Base-by-base conservation (phyloP, 2,329 filamentous ascomycete species). In the Aspergillus tubingensis region DNA sequence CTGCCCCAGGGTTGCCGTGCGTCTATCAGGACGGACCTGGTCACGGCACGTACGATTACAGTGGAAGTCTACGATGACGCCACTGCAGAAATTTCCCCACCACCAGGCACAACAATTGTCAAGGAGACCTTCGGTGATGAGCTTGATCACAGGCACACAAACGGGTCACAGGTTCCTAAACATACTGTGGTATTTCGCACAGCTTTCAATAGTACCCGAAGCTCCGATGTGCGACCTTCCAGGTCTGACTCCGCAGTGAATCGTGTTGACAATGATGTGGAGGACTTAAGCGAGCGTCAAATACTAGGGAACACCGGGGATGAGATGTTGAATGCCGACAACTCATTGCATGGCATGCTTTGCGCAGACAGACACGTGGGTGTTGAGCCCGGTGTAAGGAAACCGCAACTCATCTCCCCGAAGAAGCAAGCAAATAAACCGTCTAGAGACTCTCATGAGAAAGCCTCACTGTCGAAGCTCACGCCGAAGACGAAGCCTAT, bases 61-160 rank as follows among this genome's bases (percentile, higher is more conserved):
- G 79, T 81, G 8, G 78, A 81, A 60, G 74, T 81, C 17, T 80
- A 74, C 58, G 77, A 80, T 62, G 70, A 77, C 15, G 72, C 78
- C 32, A 75, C 67, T 52, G 71, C 76, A 21, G 75, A 80, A 49
- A 78, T 81, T 48, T 69, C 72, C 43, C 72, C 79, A 27, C 79
- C 79, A 13, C 79, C 79, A 15, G 79, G 79, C 4, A 80, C 78
- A 1, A 76, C 76, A 58, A 75, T 81, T 70, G 67, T 81, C 43
- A 77, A 78, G 55, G 79, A 81, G 67, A 73, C 73, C 30, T 76
- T 80, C 49, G 63, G 83, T 81, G 63, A 84, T 80, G 62, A 86
- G 38, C 60, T 60, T 53, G 62, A 49, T n/a, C 59, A 51, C 75
- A 67, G 76, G 74, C 67, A 21, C 70, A 73, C 48, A 73, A 71